These are phyloP conservation scores for Sphagnum fallax DNA, from an alignment of 228 moss, liverwort and hornwort genomes.

Conservation along the genomic window DNA sequence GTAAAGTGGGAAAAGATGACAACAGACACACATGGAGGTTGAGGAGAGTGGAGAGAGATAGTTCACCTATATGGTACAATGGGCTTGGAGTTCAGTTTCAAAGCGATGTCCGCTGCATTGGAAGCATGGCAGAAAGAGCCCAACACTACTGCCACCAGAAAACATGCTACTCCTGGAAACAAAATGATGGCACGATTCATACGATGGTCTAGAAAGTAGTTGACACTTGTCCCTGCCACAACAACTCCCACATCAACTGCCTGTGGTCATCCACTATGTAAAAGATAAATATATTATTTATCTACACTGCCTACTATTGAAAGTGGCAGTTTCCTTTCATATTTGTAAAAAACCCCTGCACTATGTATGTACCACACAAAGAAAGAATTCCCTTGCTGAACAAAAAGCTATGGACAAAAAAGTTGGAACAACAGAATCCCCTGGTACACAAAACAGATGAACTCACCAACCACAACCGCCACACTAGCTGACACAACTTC, in stretches of 20 bases:
- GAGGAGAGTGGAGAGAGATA: neutral
- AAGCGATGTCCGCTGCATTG: slow-evolving; percentile 57
- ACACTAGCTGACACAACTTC: slow-evolving; percentile 76
- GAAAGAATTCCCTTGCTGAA: too few species aligned
- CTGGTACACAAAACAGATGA: too few species aligned
- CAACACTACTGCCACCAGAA: slow-evolving; percentile 64
- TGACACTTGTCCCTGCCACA: slow-evolving; percentile 63
- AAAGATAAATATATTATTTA: too few species aligned
- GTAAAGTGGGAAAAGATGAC: too few species aligned
- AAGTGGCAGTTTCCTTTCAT: too few species aligned
- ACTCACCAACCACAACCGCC: slow-evolving; percentile 66
- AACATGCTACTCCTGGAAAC: slow-evolving; percentile 75
- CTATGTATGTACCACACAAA: too few species aligned
- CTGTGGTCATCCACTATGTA: too few species aligned
- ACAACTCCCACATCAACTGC: neutral
- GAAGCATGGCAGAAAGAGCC: slow-evolving; percentile 82
- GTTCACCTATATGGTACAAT: slow-evolving; percentile 27
- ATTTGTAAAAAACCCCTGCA: too few species aligned
- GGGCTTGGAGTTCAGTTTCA: slow-evolving; percentile 34
- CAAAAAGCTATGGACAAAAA: too few species aligned
- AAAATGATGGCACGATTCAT: slow-evolving; percentile 63
- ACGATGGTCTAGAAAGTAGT: slow-evolving; percentile 71
- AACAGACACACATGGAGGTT: too few species aligned
- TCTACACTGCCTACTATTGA: too few species aligned
- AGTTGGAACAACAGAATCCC: too few species aligned